Percentiles rank a stretch among this genome's conserved stretches.
Evolutionary conservation across 1,139 yeast species (phyloP).

Genomic region (Hemisphaericaspora lyxosophila): DNA sequence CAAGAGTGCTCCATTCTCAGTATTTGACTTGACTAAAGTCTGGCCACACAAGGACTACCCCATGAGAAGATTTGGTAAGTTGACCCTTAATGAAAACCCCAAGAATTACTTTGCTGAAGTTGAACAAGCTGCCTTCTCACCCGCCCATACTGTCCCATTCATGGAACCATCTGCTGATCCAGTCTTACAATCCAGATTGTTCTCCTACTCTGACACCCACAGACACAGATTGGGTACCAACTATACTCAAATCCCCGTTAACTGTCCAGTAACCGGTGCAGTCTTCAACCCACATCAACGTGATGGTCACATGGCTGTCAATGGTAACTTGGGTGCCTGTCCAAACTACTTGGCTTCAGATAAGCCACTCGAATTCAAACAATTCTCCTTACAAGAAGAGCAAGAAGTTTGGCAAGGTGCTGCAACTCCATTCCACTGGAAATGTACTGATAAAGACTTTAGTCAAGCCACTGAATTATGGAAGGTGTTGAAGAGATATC

Average conservation of each 20-base stretch:
- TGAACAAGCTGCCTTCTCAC: constrained; percentile 81
- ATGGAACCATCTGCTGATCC: constrained; percentile 87
- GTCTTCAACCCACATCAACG: constrained; percentile 67
- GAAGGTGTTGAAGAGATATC: constrained; percentile 71
- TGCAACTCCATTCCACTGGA: constrained; percentile 89
- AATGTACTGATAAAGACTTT: constrained; percentile 66
- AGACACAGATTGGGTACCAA: constrained; percentile 62
- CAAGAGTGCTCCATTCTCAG: constrained; percentile 58
- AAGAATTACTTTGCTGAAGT: constrained; percentile 78
- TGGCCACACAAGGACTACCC: constrained; percentile 83
- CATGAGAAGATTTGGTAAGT: constrained; percentile 69
- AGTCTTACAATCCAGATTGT: constrained; percentile 79
- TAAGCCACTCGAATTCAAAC: constrained; percentile 55
- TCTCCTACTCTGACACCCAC: constrained; percentile 86
- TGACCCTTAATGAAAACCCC: constrained; percentile 70
- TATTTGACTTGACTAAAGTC: constrained; percentile 70
- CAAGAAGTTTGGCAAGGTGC: constrained; percentile 91
- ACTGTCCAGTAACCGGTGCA: constrained; percentile 55
- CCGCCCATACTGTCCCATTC: constrained; percentile 81
- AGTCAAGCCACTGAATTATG: constrained; percentile 67
- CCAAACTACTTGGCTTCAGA: constrained; percentile 75
- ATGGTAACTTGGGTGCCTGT: constrained; percentile 80
- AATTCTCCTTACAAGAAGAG: constrained; percentile 46
- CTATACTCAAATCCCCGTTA: constrained; percentile 73
- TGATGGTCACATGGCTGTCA: constrained; percentile 84